Base-by-base conservation (phyloP, 1,284 basidiomycete species). In the Cutaneotrichosporon sp. region DNA sequence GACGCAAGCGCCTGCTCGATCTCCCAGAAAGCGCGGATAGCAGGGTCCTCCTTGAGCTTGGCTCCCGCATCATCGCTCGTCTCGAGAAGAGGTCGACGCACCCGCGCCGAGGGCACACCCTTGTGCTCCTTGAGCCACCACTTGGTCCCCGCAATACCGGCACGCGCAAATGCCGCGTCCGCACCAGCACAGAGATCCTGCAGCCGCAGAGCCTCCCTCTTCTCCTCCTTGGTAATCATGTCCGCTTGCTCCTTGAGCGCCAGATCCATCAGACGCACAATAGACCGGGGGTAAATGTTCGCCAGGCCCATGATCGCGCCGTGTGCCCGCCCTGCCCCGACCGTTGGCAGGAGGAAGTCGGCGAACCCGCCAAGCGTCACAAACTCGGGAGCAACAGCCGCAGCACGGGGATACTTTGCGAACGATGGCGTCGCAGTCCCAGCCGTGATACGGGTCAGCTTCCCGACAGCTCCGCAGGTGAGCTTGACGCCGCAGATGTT, bases 391-490 rank as follows among this genome's bases (percentile, higher is more conserved):
- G 64, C 63, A 10, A 42, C 37, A 17, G 55, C 31, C 2, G 78
- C 64, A 71, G 82, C 84, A 64, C 87, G 84, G 25, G 87, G 85
- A 72, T 84, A 77, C 31, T 74, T 66, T 29, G 75, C 63, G 74
- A 89, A 90, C 4, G 77, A 73, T 3, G 80, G 65, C n/a, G 78
- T 75, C 17, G 84, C 80, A 6, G 89, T 82, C 5, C 79, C 79
- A 27, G 82, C 83, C 39, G 84, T 83, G 60, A 94, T 86, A 43
- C 90, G 82, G 22, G 86, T 88, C 62, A 92, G 80, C 75, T 94
- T 94, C 51, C 90, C 90, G 55, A 94, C 87, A 60, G 87, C 87
- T 37, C 88, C 89, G 66, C 90, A 93, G 26, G 89, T 92, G 61
- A 92, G 80, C 75, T 93, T 94, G 55, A 91, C 85, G 27, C 90